phyloP scores from a whole-genome alignment of 1,139 yeast species.

The Kodamaea ohmeri region DNA sequence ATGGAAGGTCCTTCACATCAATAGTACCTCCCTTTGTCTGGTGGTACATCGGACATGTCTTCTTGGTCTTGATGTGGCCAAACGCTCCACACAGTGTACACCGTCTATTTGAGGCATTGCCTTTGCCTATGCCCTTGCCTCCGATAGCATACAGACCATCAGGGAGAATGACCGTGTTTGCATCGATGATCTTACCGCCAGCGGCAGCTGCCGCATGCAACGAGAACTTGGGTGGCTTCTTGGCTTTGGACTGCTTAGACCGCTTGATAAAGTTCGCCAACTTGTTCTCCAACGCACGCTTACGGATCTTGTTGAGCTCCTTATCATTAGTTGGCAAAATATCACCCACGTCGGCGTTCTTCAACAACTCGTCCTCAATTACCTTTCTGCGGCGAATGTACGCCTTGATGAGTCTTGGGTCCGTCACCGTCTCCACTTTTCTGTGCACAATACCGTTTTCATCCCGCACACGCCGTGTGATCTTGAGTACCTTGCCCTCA shows the following conservation, averaged over 20 bases:
- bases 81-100: slow-evolving; percentile 95
- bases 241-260: slow-evolving; percentile 43
- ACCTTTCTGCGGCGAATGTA: slow-evolving; percentile 77
- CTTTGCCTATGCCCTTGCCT: slow-evolving; percentile 69
- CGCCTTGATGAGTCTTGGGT: slow-evolving; percentile 84
- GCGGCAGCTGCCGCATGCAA: slow-evolving; percentile 51
- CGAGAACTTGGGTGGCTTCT: slow-evolving; percentile 36
- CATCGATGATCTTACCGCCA: slow-evolving; percentile 41
- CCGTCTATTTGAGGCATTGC: slow-evolving; percentile 76
- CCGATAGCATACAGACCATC: slow-evolving; percentile 49
- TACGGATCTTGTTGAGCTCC: slow-evolving; percentile 75
- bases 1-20: slow-evolving; percentile 5
- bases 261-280: slow-evolving; percentile 81
- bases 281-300: slow-evolving; percentile 78
- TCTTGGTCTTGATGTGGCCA: slow-evolving; percentile 91
- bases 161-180: slow-evolving; percentile 44
- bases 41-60: slow-evolving; percentile 78
- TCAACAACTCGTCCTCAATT: slow-evolving; percentile 65
- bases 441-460: slow-evolving; percentile 85
- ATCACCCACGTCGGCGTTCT: slow-evolving; percentile 59
- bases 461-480: slow-evolving; percentile 79
- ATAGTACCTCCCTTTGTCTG: slow-evolving; percentile 30
- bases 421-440: slow-evolving; percentile 72
- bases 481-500: slow-evolving; percentile 54
- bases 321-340: slow-evolving; percentile 81